Evolutionary conservation across 352 stramenopile species (phyloP).

Genomic region (Plasmopara muralis): DNA sequence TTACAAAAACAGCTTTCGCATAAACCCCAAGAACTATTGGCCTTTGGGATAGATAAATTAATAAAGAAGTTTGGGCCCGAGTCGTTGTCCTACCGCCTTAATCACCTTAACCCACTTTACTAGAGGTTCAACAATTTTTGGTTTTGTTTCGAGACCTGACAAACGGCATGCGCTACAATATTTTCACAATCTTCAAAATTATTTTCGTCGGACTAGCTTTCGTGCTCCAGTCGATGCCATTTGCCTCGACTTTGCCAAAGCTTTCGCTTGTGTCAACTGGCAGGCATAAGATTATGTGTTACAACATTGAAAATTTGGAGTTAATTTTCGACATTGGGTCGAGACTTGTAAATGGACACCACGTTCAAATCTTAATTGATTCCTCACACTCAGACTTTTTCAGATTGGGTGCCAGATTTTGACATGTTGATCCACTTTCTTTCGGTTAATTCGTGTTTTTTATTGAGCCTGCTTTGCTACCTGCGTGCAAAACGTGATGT

Average conservation of each 20-base stretch:
- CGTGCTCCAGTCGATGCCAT: background rate
- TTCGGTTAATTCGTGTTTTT: background rate
- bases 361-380: background rate
- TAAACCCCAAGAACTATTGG: background rate
- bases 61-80: background rate
- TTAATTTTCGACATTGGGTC: background rate
- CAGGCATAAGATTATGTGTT: background rate
- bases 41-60: background rate
- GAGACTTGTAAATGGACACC: background rate
- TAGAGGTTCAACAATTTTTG: background rate
- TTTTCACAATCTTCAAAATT: background rate
- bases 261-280: slow-evolving; percentile 7
- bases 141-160: background rate
- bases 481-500: background rate
- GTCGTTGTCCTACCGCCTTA: background rate
- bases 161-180: background rate
- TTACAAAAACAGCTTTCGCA: background rate
- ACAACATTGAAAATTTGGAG: background rate
- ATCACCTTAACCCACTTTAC: background rate
- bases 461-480: background rate
- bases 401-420: background rate
- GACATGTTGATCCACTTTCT: background rate
- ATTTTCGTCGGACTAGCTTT: background rate
- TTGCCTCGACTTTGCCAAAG: slow-evolving; percentile 3
- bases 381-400: background rate